Evolutionary conservation across 805 yeast genomes (phyloP).

Genomic region (Candida piceae): DNA sequence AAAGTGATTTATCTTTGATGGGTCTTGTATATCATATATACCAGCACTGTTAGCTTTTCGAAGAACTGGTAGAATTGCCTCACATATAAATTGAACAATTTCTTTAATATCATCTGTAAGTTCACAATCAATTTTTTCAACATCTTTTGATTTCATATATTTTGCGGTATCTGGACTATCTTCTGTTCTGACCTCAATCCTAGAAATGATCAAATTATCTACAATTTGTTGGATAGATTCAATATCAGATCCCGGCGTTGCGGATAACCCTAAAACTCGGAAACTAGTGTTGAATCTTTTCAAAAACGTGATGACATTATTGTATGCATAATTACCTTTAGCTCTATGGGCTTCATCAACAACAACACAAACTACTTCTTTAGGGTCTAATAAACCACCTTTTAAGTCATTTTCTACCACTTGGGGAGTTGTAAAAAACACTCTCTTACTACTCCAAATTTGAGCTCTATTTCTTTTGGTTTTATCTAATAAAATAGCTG

Average conservation of each 20-base stretch:
- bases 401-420: slow-evolving; percentile 87
- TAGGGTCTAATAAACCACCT: slow-evolving; percentile 72
- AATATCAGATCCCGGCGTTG: slow-evolving; percentile 88
- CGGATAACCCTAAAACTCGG: slow-evolving; percentile 82
- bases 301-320: slow-evolving; percentile 68
- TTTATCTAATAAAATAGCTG: slow-evolving; percentile 68
- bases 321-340: slow-evolving; percentile 84
- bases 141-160: slow-evolving; percentile 66
- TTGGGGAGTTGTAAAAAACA: slow-evolving; percentile 94
- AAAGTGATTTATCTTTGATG: slow-evolving; percentile 64
- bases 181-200: slow-evolving; percentile 83
- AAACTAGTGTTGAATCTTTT: slow-evolving; percentile 59
- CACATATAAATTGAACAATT: slow-evolving; percentile 49
- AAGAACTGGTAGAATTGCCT: slow-evolving; percentile 63
- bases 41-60: slow-evolving; percentile 58
- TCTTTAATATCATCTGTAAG: slow-evolving; percentile 50
- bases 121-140: slow-evolving; percentile 55
- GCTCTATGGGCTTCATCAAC: slow-evolving; percentile 97
- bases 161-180: slow-evolving; percentile 71
- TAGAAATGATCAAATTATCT: slow-evolving; percentile 64
- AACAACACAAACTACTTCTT: slow-evolving; percentile 66
- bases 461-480: slow-evolving; percentile 54
- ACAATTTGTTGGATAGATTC: slow-evolving; percentile 87
- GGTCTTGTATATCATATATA: slow-evolving; percentile 61
- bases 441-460: slow-evolving; percentile 73